Percentiles rank a stretch among this genome's conserved stretches.
Evolutionary conservation across 495 filamentous ascomycete species (phyloP).

Genomic region (Aspergillus affinis): DNA sequence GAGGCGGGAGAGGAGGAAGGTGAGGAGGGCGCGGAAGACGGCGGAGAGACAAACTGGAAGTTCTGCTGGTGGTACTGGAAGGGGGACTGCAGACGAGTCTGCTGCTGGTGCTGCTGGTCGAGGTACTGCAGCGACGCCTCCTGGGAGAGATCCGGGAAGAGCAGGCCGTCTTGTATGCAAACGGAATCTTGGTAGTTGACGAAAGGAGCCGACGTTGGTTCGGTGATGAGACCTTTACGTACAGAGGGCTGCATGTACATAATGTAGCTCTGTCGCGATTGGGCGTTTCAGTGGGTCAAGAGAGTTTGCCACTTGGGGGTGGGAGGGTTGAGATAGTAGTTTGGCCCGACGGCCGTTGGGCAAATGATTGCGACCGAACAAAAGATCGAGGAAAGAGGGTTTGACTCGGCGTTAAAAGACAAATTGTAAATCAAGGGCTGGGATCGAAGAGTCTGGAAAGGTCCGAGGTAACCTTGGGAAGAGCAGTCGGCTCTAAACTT

Average conservation of each 20-base stretch:
- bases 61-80: slow-evolving; percentile 35
- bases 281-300: slow-evolving; percentile 24
- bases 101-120: slow-evolving; percentile 22
- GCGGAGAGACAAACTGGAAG: slow-evolving; percentile 40
- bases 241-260: slow-evolving; percentile 45
- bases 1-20: slow-evolving; percentile 42
- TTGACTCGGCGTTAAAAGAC: not conserved
- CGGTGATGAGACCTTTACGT: slow-evolving; percentile 52
- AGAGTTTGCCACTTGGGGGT: slow-evolving; percentile 36
- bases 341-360: slow-evolving; percentile 21
- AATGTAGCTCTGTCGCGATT: slow-evolving; percentile 28
- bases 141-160: slow-evolving; percentile 35
- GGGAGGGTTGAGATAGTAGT: slow-evolving; percentile 32
- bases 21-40: slow-evolving; percentile 42
- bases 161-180: slow-evolving; percentile 49
- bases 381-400: slow-evolving; percentile 3
- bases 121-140: slow-evolving; percentile 31
- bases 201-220: slow-evolving; percentile 29
- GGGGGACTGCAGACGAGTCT: slow-evolving; percentile 35
- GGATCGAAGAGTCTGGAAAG: slow-evolving; percentile 38
- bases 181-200: slow-evolving; percentile 37
- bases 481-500: not conserved
- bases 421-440: not conserved
- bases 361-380: slow-evolving; percentile 13
- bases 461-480: slow-evolving; percentile 19